These are phyloP conservation scores for Salvia splendens DNA, from an alignment of 257 asterid genomes.

Conservation along the genomic window DNA sequence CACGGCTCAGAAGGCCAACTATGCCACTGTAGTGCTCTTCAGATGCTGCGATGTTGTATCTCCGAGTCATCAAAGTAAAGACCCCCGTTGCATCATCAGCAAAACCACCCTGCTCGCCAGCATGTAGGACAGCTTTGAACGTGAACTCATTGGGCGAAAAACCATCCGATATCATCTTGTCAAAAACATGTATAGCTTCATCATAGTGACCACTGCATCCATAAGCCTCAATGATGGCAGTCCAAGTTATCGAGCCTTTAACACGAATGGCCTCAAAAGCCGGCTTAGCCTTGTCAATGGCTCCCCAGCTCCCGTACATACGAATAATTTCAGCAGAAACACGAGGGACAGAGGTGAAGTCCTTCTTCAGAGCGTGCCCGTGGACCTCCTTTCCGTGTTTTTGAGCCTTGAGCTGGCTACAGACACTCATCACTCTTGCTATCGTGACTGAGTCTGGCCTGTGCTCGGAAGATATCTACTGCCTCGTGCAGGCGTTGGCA, in stretches of 20 bases:
- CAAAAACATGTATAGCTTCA: constrained; percentile 62
- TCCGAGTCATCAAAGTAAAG: constrained; percentile 55
- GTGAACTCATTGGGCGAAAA: constrained; percentile 75
- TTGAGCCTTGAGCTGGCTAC: constrained; percentile 50
- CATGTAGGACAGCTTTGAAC: constrained; percentile 51
- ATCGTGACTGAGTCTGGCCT: constrained; percentile 85
- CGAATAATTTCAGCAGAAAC: constrained; percentile 72
- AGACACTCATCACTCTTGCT: constrained; percentile 58
- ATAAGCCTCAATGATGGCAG: constrained; percentile 78
- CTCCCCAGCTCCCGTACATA: constrained; percentile 71
- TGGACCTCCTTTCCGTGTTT: constrained; percentile 79
- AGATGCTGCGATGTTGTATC: constrained; percentile 59
- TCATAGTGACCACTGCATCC: constrained; percentile 44
- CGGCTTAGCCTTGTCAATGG: constrained; percentile 53
- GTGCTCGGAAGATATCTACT: constrained; percentile 60
- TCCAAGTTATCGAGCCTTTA: constrained; percentile 85
- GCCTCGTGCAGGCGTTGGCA: constrained; percentile 52
- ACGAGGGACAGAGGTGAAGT: constrained; percentile 52
- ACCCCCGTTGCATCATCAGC: constrained; percentile 64
- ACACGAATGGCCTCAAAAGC: constrained; percentile 53
- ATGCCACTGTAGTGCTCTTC: constrained; percentile 70
- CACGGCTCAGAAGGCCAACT: constrained; percentile 49
- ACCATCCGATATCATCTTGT: constrained; percentile 64
- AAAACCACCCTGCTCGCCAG: constrained; percentile 74
- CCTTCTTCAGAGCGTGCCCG: constrained; percentile 67